A percentile compares a stretch with the other conserved stretches of the same genome.
Conservation (phyloP, 1,139 yeast genomes). For the Saccharomyces hybrid region DNA sequence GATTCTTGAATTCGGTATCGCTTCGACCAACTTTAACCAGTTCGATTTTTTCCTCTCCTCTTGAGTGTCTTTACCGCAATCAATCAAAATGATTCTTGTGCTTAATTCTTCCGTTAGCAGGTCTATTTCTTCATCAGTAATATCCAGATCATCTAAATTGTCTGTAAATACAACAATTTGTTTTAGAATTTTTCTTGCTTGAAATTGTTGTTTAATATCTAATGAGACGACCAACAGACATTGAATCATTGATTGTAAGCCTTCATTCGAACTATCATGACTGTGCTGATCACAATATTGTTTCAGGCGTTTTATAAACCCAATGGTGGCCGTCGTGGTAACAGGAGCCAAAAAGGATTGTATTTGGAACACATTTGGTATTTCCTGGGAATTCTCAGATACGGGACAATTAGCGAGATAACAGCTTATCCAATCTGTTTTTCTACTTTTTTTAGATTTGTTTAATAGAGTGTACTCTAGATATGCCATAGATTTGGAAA, state of each 20-base stretch:
- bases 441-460: slow-evolving; percentile 23
- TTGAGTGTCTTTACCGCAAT: slow-evolving; percentile 9
- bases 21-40: slow-evolving; percentile 21
- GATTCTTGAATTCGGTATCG: slow-evolving; percentile 20
- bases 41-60: slow-evolving; percentile 8
- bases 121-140: slow-evolving; percentile 26
- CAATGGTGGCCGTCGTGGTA: slow-evolving; percentile 8
- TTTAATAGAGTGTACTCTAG: slow-evolving; percentile 24
- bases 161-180: slow-evolving; percentile 43
- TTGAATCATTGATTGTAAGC: slow-evolving; percentile 15
- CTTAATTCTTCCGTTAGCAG: slow-evolving; percentile 21
- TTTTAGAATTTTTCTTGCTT: slow-evolving; percentile 32
- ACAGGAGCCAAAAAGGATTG: slow-evolving; percentile 24
- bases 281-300: not conserved
- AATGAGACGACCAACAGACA: slow-evolving; percentile 33
- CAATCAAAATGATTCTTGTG: slow-evolving; percentile 18
- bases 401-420: slow-evolving; percentile 25
- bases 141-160: slow-evolving; percentile 35
- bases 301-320: slow-evolving; percentile 6
- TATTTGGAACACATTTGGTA: slow-evolving; percentile 24
- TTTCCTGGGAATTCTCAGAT: slow-evolving; percentile 19
- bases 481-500: slow-evolving; percentile 17
- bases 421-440: slow-evolving; percentile 29
- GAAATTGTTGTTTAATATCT: slow-evolving; percentile 30
- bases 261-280: not conserved